Conservation (phyloP, 2,329 filamentous ascomycete genomes). For the Catunica adiposa region DNA sequence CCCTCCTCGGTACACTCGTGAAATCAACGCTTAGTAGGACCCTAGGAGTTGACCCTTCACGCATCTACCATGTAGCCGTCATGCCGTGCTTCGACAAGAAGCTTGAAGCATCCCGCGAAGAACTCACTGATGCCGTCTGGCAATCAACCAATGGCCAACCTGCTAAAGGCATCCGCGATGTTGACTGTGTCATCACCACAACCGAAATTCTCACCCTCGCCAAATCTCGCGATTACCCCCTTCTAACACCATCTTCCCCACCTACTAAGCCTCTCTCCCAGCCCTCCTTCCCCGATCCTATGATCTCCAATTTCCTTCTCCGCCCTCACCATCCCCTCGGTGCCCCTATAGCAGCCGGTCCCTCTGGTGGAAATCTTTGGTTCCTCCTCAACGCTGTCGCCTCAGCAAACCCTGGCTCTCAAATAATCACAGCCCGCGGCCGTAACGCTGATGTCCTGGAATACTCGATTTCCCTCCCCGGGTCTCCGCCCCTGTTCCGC, state of each 20-base stretch:
- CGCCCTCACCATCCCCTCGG: conserved; percentile 23
- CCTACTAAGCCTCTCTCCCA: conserved; percentile 35
- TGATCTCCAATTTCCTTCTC: conserved; percentile 59
- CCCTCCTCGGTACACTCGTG: conserved; percentile 72
- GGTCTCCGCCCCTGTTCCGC: conserved; percentile 48
- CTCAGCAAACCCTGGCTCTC: conserved; percentile 51
- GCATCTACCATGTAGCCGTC: conserved; percentile 85
- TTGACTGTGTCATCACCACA: conserved; percentile 95
- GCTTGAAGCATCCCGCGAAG: conserved; percentile 81
- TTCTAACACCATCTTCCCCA: conserved; percentile 41
- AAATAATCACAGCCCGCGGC: conserved; percentile 55
- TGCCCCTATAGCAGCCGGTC: conserved; percentile 45
- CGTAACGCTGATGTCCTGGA: conserved; percentile 86
- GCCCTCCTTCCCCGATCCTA: conserved; percentile 54
- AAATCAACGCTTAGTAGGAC: conserved; percentile 68
- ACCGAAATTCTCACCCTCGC: conserved; percentile 86
- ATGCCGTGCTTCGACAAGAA: conserved; percentile 99
- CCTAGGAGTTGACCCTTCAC: conserved; percentile 54
- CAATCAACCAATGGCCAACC: conserved; percentile 28
- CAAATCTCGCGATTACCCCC: conserved; percentile 59
- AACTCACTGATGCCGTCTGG: conserved; percentile 75
- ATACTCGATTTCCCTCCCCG: conserved; percentile 45
- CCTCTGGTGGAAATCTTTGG: conserved; percentile 77
- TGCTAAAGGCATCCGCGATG: conserved; percentile 54
- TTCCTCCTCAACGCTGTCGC: conserved; percentile 67